Base-by-base conservation (phyloP, 108 stramenopile species). In the Pseudonitzschia multiseries region DNA sequence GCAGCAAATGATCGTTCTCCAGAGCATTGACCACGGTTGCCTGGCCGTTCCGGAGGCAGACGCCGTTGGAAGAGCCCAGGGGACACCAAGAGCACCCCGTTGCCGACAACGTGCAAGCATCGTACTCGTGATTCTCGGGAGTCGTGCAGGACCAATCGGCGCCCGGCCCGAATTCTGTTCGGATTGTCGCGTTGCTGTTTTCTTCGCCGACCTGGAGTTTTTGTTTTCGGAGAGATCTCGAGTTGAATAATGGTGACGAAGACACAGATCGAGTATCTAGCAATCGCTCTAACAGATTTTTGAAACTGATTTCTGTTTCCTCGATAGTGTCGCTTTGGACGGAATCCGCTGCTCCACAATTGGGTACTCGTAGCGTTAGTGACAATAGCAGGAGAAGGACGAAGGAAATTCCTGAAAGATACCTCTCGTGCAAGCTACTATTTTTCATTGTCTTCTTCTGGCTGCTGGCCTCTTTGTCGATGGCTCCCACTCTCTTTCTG, bases 61-160 rank as follows among this genome's bases (percentile, higher is more conserved):
- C 29, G n/a, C 61, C 61, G 20, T 15, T 13, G 61, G 61, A 40
- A 13, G 28, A 31, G 4, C 61, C 61, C 61, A 62, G 40, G 20
- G 61, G 61, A 40, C 61, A 62, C 61, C 61, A 62, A 0, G 61
- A 33, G 29, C 61, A 62, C n/a, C 28, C 33, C 10, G 54, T 20
- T 22, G 13, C 24, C 50, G 50, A 51, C 17, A 29, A 26, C n/a
- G 40, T 21, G 40, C 61, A 62, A 0, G 33, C 26, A 17, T 62
- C 33, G 29, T 31, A 62, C 10, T 40, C 40, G 36, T 13, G 20
- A 17, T 33, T 62, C 6, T 22, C 21, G 24, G 21, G 24, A n/a
- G 18, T 33, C 12, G 61, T 33, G 40, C 61, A 62, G 29, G 61
- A n/a, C 61, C 61, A 62, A n/a, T 33, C 32, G 33, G 61, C 61